These are phyloP conservation scores for Nemophila menziesii DNA, from an alignment of 257 asterid genomes.

Conservation along the genomic window DNA sequence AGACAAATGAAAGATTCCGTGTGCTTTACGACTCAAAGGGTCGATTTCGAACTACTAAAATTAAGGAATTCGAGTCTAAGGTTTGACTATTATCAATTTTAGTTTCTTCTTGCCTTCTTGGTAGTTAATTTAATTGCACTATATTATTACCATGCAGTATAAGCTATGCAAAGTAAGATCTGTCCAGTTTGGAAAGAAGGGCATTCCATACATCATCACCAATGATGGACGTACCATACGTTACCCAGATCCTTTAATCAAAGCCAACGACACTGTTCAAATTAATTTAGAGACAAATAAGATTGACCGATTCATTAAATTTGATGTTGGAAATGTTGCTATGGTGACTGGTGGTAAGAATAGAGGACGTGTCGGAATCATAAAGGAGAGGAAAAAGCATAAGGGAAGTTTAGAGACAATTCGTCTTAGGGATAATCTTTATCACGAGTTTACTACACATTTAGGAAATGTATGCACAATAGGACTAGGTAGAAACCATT, in stretches of 20 bases:
- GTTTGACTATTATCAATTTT: no score
- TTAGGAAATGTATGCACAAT: conserved; percentile 54
- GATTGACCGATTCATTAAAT: conserved; percentile 50
- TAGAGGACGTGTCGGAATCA: no score
- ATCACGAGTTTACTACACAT: conserved; percentile 67
- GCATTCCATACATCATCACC: conserved; percentile 56
- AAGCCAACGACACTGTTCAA: conserved; percentile 62
- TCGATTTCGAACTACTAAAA: conserved; percentile 49
- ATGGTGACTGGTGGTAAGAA: conserved; percentile 79
- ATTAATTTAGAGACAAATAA: conserved; percentile 46
- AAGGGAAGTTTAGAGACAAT: conserved; percentile 76
- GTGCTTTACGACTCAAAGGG: no score
- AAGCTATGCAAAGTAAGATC: conserved; percentile 64
- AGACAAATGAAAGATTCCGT: no score
- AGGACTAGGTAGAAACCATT: conserved; percentile 63
- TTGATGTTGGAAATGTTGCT: conserved; percentile 63
- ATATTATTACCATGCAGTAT: conserved; percentile 32
- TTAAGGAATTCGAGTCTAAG: conserved; percentile 74
- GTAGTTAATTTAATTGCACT: no score
- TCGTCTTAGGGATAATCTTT: conserved; percentile 49
- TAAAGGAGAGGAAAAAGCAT: conserved; percentile 66
- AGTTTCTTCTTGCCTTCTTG: background rate
- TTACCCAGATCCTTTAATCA: no score
- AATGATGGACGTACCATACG: conserved; percentile 68
- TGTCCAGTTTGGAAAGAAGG: conserved; percentile 62